phyloP scores from a whole-genome alignment of 345 rosid genomes.

The Psidium guajava region DNA sequence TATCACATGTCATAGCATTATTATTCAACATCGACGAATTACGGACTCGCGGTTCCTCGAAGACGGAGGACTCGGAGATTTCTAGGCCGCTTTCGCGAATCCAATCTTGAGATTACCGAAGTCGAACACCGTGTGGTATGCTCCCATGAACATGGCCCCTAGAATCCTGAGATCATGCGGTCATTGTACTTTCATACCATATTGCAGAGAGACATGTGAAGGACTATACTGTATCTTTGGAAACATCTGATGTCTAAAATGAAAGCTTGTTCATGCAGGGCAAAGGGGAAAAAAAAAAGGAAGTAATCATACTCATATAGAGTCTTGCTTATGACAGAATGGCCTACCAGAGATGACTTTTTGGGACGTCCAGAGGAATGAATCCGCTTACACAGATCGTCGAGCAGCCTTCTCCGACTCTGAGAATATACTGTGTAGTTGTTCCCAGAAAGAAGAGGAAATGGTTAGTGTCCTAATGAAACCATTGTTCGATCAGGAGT shows the following conservation, averaged over 20 bases:
- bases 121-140: conserved; percentile 55
- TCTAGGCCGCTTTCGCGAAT: conserved; percentile 32
- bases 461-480: not conserved
- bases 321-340: not conserved
- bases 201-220: not conserved
- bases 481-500: not conserved
- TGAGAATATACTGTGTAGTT: conserved; percentile 26
- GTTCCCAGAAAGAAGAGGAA: not conserved
- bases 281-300: no score
- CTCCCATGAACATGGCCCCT: conserved; percentile 42
- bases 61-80: not conserved
- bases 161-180: conserved; percentile 29
- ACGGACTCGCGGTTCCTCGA: not conserved
- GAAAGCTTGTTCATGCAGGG: not conserved
- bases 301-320: not conserved
- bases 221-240: not conserved
- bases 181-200: not conserved
- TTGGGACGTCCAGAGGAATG: conserved; percentile 26
- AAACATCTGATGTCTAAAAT: not conserved
- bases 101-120: conserved; percentile 38
- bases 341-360: conserved; percentile 42
- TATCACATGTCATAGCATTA: not conserved
- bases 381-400: conserved; percentile 43
- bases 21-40: not conserved
- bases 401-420: conserved; percentile 19